Percentiles rank a stretch among this genome's conserved stretches.
Conservation (phyloP, 2,329 filamentous ascomycete genomes). For the Fusarium mexicanum region DNA sequence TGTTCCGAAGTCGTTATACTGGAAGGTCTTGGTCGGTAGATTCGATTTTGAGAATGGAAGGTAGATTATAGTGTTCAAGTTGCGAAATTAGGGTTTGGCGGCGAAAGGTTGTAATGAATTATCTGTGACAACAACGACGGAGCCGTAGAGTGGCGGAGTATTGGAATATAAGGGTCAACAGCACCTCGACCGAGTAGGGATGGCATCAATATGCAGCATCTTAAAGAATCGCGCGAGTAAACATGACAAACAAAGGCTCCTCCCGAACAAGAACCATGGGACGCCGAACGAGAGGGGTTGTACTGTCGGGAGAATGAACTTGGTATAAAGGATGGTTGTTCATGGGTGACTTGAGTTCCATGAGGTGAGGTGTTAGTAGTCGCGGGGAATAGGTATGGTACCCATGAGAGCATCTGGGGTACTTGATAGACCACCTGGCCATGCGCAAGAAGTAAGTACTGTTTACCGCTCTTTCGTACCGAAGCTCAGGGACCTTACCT, state of each 20-base stretch:
- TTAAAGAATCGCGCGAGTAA: slow-evolving; percentile 16
- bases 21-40: slow-evolving; percentile 18
- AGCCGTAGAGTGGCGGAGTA: slow-evolving; percentile 32
- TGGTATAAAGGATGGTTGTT: slow-evolving; percentile 32
- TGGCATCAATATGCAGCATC: slow-evolving; percentile 28
- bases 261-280: slow-evolving; percentile 15
- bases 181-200: slow-evolving; percentile 15
- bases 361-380: slow-evolving; percentile 31
- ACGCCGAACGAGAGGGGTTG: background rate
- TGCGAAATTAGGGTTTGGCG: background rate
- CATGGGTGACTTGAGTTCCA: slow-evolving; percentile 24
- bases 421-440: background rate
- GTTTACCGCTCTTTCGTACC: slow-evolving; percentile 10
- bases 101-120: slow-evolving; percentile 9
- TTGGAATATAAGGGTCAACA: slow-evolving; percentile 28
- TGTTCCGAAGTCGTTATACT: slow-evolving; percentile 7
- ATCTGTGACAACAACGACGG: slow-evolving; percentile 13
- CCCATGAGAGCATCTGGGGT: background rate
- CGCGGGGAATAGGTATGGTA: slow-evolving; percentile 32
- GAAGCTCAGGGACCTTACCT: background rate
- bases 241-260: slow-evolving; percentile 16
- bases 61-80: background rate
- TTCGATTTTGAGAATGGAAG: background rate
- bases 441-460: slow-evolving; percentile 4
- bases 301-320: slow-evolving; percentile 19